phyloP scores from a whole-genome alignment of 805 yeast genomes.

The Yamadazyma nakazawae region DNA sequence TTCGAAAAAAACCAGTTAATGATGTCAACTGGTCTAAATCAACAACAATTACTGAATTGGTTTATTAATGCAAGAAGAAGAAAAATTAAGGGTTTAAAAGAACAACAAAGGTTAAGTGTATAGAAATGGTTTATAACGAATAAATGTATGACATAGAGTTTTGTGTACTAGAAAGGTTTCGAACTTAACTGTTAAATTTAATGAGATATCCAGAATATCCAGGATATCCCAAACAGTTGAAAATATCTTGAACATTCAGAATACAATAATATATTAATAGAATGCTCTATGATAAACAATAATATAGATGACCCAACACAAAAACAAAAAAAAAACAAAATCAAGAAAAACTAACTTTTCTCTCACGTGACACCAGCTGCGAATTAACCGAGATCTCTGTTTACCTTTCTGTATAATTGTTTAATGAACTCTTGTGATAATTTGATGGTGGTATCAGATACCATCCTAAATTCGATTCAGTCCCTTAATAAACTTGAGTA shows the following conservation, averaged over 20 bases:
- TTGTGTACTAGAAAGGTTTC: neutral
- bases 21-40: constrained; percentile 70
- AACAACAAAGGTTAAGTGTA: constrained; percentile 23
- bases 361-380: no score
- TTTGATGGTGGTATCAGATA: constrained; percentile 32
- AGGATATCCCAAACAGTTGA: no score
- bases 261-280: no score
- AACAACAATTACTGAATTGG: constrained; percentile 83
- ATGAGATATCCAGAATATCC: no score
- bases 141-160: neutral
- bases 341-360: no score
- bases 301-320: no score
- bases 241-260: no score
- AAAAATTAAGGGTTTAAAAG: constrained; percentile 53
- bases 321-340: no score
- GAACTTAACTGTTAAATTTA: neutral
- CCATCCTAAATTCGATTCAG: constrained; percentile 32
- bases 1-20: constrained; percentile 69
- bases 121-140: constrained; percentile 2
- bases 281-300: no score
- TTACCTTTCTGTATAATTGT: neutral
- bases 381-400: neutral
- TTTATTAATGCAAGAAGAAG: constrained; percentile 84
- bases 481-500: constrained; percentile 33
- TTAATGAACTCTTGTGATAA: constrained; percentile 24